Conservation (phyloP, 192 early-diverging fungal genomes). For the Coemansia sp. region DNA sequence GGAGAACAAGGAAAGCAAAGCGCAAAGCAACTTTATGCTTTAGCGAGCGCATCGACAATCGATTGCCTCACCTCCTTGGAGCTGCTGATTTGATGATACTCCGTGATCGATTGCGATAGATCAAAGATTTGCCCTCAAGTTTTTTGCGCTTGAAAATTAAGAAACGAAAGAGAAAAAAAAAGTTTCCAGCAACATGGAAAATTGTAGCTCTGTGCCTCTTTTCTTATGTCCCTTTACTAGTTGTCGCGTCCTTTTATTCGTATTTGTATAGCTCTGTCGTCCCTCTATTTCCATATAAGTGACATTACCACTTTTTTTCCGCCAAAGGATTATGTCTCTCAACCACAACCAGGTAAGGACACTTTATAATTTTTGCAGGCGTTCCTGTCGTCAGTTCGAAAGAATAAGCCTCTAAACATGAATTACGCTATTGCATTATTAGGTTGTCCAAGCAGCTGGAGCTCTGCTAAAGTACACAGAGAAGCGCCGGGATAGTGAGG, state of each 20-base stretch:
- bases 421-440: background rate
- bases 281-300: background rate
- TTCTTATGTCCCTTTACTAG: conserved; percentile 3
- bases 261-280: conserved; percentile 3
- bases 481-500: conserved; percentile 34
- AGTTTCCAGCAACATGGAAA: conserved; percentile 1
- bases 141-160: background rate
- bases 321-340: conserved; percentile 27
- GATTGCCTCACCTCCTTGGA: conserved; percentile 1
- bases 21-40: background rate
- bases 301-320: background rate
- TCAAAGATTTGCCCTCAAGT: background rate
- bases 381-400: background rate
- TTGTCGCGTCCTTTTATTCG: background rate
- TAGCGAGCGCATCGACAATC: background rate
- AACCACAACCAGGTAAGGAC: conserved; percentile 47
- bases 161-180: conserved; percentile 14
- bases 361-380: background rate
- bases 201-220: background rate
- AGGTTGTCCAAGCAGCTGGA: conserved; percentile 44
- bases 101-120: conserved; percentile 8
- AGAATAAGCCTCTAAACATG: background rate
- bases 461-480: conserved; percentile 40
- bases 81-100: background rate
- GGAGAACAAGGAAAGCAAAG: background rate